Conservation (phyloP, 192 early-diverging fungal species). For the Coemansia sp. region DNA sequence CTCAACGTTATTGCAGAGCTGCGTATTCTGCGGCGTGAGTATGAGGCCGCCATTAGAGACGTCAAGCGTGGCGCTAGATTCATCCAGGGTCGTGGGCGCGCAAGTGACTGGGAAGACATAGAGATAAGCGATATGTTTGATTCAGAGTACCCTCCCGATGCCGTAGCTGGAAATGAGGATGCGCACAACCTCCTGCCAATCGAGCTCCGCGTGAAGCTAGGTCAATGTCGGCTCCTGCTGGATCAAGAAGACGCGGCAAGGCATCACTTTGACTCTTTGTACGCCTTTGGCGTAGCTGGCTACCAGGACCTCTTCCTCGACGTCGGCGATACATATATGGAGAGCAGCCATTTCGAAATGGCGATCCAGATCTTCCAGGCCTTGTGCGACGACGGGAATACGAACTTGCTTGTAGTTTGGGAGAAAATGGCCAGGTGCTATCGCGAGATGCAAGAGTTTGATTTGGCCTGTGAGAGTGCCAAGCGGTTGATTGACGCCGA, state of each 20-base stretch:
- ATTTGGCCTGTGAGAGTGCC: constrained; percentile 58
- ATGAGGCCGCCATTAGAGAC: constrained; percentile 66
- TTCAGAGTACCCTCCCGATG: constrained; percentile 60
- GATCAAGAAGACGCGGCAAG: constrained; percentile 69
- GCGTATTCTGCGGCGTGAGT: constrained; percentile 77
- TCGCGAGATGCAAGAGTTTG: constrained; percentile 59
- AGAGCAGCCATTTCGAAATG: constrained; percentile 18
- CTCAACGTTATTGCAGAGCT: constrained; percentile 86
- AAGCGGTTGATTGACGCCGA: constrained; percentile 55
- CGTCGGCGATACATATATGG: constrained; percentile 30
- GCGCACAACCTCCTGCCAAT: constrained; percentile 63
- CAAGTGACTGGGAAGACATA: constrained; percentile 59
- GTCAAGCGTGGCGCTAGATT: constrained; percentile 72
- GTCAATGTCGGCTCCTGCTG: constrained; percentile 72
- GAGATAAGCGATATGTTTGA: constrained; percentile 60
- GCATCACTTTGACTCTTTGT: constrained; percentile 48
- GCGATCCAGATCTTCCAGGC: constrained; percentile 32
- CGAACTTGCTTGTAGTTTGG: constrained; percentile 55
- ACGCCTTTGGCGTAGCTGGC: constrained; percentile 13
- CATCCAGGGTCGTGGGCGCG: constrained; percentile 68
- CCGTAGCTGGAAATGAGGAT: constrained; percentile 14
- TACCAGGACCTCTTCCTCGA: constrained; percentile 47
- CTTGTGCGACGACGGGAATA: constrained; percentile 12
- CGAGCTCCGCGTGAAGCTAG: constrained; percentile 85
- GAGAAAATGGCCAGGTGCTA: constrained; percentile 62